Evolutionary conservation across 2,329 filamentous ascomycete genomes (phyloP).

Genomic region (Falciphora oryzae): DNA sequence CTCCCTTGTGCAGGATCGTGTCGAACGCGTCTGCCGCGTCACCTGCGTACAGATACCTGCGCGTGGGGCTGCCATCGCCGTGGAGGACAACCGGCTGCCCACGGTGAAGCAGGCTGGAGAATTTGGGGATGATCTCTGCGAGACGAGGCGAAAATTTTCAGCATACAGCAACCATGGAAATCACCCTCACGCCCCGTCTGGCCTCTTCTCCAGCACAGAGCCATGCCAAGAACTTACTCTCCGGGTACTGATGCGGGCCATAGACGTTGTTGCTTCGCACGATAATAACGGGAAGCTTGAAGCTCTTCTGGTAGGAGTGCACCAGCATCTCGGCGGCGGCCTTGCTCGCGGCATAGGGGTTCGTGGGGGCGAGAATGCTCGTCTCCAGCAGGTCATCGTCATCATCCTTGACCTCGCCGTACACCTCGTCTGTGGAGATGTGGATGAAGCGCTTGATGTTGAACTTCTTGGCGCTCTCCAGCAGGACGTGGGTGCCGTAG

Average conservation of each 20-base stretch:
- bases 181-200: no score
- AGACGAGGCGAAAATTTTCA: no score
- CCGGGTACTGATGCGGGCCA: slow-evolving; percentile 76
- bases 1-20: slow-evolving; percentile 73
- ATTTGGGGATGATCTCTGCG: slow-evolving; percentile 77
- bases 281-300: slow-evolving; percentile 73
- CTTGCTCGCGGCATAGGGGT: slow-evolving; percentile 76
- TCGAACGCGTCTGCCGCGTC: slow-evolving; percentile 80
- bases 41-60: slow-evolving; percentile 71
- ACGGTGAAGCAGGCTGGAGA: slow-evolving; percentile 65
- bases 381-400: slow-evolving; percentile 67
- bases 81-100: slow-evolving; percentile 65
- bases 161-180: no score
- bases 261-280: slow-evolving; percentile 83
- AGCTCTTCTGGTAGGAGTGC: slow-evolving; percentile 80
- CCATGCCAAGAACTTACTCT: slow-evolving; percentile 51
- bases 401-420: slow-evolving; percentile 70
- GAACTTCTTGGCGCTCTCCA: slow-evolving; percentile 70
- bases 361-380: slow-evolving; percentile 71
- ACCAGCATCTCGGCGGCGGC: slow-evolving; percentile 80
- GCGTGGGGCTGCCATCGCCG: slow-evolving; percentile 67
- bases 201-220: no score
- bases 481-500: slow-evolving; percentile 74
- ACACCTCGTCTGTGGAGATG: slow-evolving; percentile 80
- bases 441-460: slow-evolving; percentile 71